Evolutionary conservation across 768 basidiomycete species (phyloP), one percentile per base, ranked within the genome.

Genomic region (Thelephora aurantiotincta): DNA sequence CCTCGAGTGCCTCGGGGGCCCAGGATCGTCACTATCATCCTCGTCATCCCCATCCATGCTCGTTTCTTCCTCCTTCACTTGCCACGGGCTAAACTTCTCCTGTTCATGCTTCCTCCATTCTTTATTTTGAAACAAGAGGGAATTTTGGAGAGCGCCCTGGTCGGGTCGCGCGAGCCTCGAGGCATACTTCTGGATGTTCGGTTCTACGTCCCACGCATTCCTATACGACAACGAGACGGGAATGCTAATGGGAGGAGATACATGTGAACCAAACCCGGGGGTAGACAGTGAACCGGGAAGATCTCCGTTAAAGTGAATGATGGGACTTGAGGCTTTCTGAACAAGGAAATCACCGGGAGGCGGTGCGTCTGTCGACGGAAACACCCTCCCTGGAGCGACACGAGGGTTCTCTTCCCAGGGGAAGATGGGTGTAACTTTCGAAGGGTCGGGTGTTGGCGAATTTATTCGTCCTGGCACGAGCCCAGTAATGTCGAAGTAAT

Each of bases 341-440:
- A 50, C 53, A 11, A 50, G 44, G 34, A 50, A 54, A 23, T n/a
- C 33, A 11, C 62, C 61, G 9, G 75, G 73, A 1, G 71, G 68
- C 20, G 73, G 78, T 43, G 71, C 67, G 43, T 82, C 79, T 26
- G 73, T 65, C n/a, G 62, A 65, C 23, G 86, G 89, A 56, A 89
- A 89, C 30, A 83, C 74, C 46, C 88, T 82, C 22, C 69, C 70
- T 12, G 86, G 87, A 52, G 71, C 54, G 43, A 68, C 72, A 30
- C 83, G 77, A 11, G 75, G 80, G 55, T 75, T 74, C 50, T 79
- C 74, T 60, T 99, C 94, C 94, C 94, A 99, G n/a, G 94, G 92
- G 63, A 99, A 98, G 33, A 96, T 69, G 33, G 73, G 67, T 51
- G 80, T 81, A 18, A 93, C 75, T 57, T 85, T 85, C 20, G 64